A percentile compares a stretch with the other conserved stretches of the same genome.
phyloP scores from a whole-genome alignment of 2,329 filamentous ascomycete genomes.

The Capronia americana region DNA sequence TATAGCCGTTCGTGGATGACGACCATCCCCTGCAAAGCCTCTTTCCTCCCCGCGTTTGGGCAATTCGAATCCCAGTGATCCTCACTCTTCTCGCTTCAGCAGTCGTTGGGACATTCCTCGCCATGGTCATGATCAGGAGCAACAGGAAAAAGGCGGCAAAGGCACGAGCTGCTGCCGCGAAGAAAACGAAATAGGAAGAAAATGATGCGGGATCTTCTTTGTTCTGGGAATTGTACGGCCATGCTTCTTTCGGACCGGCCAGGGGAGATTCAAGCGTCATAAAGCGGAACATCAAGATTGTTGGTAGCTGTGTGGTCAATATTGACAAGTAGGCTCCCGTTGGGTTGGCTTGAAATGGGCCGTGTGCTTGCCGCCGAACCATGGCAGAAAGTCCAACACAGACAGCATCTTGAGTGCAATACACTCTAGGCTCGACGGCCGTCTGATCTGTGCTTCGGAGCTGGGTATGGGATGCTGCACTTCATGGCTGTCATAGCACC shows the following conservation, averaged over 20 bases:
- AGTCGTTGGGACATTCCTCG: slow-evolving; percentile 93
- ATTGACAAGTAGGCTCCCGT: background rate
- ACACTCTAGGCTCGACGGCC: background rate
- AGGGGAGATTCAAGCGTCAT: background rate
- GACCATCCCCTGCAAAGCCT: slow-evolving; percentile 91
- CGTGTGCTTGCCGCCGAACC: background rate
- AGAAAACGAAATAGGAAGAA: slow-evolving; percentile 62
- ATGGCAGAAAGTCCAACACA: background rate
- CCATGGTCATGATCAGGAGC: slow-evolving; percentile 98
- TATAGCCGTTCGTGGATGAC: slow-evolving; percentile 92
- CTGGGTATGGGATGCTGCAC: background rate
- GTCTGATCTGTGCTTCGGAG: background rate
- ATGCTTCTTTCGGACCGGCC: background rate
- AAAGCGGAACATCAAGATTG: background rate
- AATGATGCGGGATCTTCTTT: background rate
- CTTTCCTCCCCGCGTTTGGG: slow-evolving; percentile 98
- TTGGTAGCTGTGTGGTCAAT: background rate
- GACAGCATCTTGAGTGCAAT: background rate
- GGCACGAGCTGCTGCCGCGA: slow-evolving; percentile 75
- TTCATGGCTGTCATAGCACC: background rate
- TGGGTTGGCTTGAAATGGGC: background rate
- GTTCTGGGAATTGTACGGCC: background rate
- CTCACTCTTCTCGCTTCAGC: slow-evolving; percentile 89
- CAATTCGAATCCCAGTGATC: slow-evolving; percentile 97
- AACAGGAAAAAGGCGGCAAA: slow-evolving; percentile 98